Evolutionary conservation across 331 rosid species (phyloP).

Genomic region (Rhamnella rubrinervis): DNA sequence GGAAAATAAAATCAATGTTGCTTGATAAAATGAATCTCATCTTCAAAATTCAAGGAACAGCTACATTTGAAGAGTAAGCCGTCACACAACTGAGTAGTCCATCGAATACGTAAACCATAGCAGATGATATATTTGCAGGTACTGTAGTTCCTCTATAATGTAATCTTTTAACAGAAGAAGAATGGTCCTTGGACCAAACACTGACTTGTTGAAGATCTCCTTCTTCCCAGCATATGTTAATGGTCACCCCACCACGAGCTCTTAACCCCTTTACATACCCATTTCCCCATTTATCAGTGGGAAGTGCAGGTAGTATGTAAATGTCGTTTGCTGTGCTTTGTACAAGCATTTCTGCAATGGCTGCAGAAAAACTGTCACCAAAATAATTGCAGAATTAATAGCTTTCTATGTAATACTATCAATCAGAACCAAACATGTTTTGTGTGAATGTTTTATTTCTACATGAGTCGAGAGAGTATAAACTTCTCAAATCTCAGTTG

Average conservation of each 20-base stretch:
- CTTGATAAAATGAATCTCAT: too few relatives aligned
- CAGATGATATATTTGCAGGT: slow-evolving; percentile 27
- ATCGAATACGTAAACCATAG: slow-evolving; percentile 34
- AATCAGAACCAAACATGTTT: not conserved
- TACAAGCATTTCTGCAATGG: slow-evolving; percentile 58
- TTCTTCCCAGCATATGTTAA: slow-evolving; percentile 53
- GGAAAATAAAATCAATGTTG: too few relatives aligned
- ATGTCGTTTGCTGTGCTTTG: slow-evolving; percentile 54
- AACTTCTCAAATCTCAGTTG: too few relatives aligned
- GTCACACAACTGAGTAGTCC: slow-evolving; percentile 36
- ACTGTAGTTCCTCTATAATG: slow-evolving; percentile 41
- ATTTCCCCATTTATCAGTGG: slow-evolving; percentile 46
- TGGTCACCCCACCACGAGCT: slow-evolving; percentile 55
- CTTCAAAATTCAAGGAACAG: not conserved
- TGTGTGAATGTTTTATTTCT: too few relatives aligned
- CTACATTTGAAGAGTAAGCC: slow-evolving; percentile 9
- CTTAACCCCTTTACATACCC: slow-evolving; percentile 56
- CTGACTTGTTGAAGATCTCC: slow-evolving; percentile 50
- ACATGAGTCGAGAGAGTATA: too few relatives aligned
- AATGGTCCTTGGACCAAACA: slow-evolving; percentile 29
- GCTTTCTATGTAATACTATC: not conserved
- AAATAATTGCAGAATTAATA: not conserved
- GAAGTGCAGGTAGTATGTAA: slow-evolving; percentile 61
- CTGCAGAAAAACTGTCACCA: slow-evolving; percentile 46
- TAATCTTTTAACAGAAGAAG: slow-evolving; percentile 15